Base-by-base conservation (phyloP, 495 filamentous ascomycete genomes). In the Xylaria nigripes region DNA sequence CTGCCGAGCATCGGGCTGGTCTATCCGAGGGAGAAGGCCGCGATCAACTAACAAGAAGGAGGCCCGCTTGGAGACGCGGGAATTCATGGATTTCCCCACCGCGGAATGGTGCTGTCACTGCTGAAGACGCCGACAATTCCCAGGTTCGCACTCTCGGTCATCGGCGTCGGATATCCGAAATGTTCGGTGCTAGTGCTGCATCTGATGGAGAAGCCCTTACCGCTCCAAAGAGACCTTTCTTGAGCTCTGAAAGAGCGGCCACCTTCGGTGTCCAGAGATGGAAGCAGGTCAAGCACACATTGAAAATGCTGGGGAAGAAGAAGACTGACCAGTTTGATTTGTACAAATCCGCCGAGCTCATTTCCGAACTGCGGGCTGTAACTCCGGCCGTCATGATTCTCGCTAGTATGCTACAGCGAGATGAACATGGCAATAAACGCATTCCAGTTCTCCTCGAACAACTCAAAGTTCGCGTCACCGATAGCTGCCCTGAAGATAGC, bases 391-490 rank as follows among this genome's bases (percentile, higher is more conserved):
- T 89, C 21, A 69, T 97, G 50, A 94, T 99, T 55, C 71, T 97
- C 40, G 93, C 93, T 6, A 95, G 89, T 61, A 95, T 95, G 85
- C 92, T 96, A 62, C 93, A 99, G 69, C 78, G 93, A 34, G 93
- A 99, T 58, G 93, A 99, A 68, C 87, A 96, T 57, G 90, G 90
- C 38, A 93, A 95, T 71, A 93, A 86, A 65, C 81, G 91, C 29
- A 95, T 97, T 43, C 93, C 93, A 1, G 87, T 99, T 46, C 77
- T 99, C 6, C 77, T 99, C 2, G 93, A 99, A 65, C 93, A 99
- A 70, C 76, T 99, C 46, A 95, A 96, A 63, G 78, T 99, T 46
- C 81, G 82, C 15, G 85, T 99, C 38, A 83, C 80, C 12, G 89
- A 96, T 61, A 94, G 87, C 61, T 62, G 68, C 5, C 80, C 80